Evolutionary conservation across 202 grass and related monocot species (phyloP), one percentile per base, ranked within the genome.

Genomic region (Zizania palustris): DNA sequence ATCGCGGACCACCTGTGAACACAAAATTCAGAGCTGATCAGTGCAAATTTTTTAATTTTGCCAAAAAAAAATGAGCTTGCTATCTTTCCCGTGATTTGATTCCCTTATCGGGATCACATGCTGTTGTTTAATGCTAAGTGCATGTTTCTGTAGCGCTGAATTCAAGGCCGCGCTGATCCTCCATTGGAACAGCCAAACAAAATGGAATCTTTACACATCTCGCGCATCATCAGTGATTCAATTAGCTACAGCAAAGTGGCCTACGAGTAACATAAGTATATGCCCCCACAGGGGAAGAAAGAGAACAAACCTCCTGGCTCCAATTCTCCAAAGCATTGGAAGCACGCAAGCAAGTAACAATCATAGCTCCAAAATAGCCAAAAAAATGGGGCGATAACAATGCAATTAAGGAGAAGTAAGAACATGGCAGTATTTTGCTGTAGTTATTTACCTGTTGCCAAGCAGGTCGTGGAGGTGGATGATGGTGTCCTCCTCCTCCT

Each of bases 401-500:
- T 35, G 49, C 54, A 63, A 68, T 67, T 45, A 48, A 20, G 56
- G 19, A 63, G 9, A 3, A 22, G 38, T 3, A 1, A 28, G 28
- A 28, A 28, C 0, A 28, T 0, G 28, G 28, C 28, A 28, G 28
- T 28, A 28, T 28, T 28, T 28, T 28, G 28, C 28, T 28, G 28
- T 28, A 28, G 28, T 28, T 7, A 28, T 16, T 67, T 90, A 92
- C 93, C 89, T 85, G 85, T 96, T 96, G 58, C 93, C 93, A 85
- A 96, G 87, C 63, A 88, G 50, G 63, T 90, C n/a, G 72, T 96
- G 93, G 28, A 92, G 88, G 11, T 67, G 70, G 81, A 96, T 83
- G 82, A 97, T 97, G 56, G 66, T 53, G n/a, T 93, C 83, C 85
- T 97, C 93, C 44, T 97, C 93, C 76, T 93, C 90, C 83, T 69